Conservation (phyloP, 257 asterid genomes). For the Scutellaria galericulata region DNA sequence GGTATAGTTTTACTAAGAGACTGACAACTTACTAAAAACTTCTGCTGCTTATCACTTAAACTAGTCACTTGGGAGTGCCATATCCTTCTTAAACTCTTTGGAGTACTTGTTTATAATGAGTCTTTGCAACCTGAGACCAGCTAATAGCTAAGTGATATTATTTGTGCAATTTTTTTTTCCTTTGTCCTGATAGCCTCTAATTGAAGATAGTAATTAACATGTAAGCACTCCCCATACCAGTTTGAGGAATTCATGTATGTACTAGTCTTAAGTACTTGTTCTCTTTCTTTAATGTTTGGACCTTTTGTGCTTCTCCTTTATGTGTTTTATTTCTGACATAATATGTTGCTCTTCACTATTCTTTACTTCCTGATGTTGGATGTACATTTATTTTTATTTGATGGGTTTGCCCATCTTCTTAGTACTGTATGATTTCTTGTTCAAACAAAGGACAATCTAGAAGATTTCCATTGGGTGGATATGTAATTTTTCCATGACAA, state of each 20-base stretch:
- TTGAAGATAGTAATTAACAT: background rate
- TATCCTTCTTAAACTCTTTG: constrained; percentile 3
- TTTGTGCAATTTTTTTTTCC: background rate
- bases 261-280: constrained; percentile 1
- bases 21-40: constrained; percentile 14
- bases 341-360: constrained; percentile 5
- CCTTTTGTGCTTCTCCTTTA: background rate
- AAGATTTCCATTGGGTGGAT: constrained; percentile 24
- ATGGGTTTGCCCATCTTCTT: background rate
- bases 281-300: constrained; percentile 15
- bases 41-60: background rate
- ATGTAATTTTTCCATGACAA: constrained; percentile 10
- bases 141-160: background rate
- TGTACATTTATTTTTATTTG: background rate
- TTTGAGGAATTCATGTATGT: background rate
- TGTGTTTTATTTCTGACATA: constrained; percentile 5
- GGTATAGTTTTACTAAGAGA: constrained; percentile 52
- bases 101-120: background rate
- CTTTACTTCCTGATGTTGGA: background rate
- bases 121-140: constrained; percentile 6
- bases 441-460: constrained; percentile 17
- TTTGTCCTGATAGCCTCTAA: constrained; percentile 12
- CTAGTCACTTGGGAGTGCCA: background rate
- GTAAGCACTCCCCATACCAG: background rate
- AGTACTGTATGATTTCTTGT: background rate